Evolutionary conservation across 345 rosid species (phyloP), one percentile per base, ranked within the genome.

Genomic region (Populus alba): DNA sequence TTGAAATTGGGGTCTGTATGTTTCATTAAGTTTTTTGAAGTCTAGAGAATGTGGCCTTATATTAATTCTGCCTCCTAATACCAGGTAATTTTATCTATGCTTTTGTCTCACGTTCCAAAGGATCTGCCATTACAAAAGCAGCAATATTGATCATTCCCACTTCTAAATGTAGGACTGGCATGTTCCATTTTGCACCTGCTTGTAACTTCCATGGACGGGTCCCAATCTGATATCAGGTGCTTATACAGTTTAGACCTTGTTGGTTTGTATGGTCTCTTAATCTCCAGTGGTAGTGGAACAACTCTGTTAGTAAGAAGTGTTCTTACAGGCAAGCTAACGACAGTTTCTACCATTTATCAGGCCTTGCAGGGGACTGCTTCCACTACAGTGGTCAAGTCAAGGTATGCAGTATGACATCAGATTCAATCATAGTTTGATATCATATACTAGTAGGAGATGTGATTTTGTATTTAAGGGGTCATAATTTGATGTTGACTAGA

Each of bases 401-500:
- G 51, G 72, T 10, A 66, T n/a, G 27, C 62, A 22, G 22, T 13
- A 43, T 65, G 70, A 62, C 69, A 74, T 74, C 70, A 65, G 49
- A 10, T 45, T 71, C 37, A 62, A 27, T 75, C 18, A 41, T 20
- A 45, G n/a, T 55, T 8, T 43, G 9, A 22, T 31, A 66, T 63
- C 17, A 29, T 31, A 22, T 74, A 61, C 3, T 18, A 7, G 61
- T 55, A 7, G 6, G 61, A 8, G 4, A 55, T 55, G 22, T 22
- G 25, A 55, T 55, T 55, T 37, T 66, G 33, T 29, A 0, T 6
- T 8, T 22, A 37, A 15, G 22, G 35, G 22, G 18, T 45, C 27
- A 9, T 55, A 17, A 41, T 70, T 13, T 43, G 61, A 45, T 70
- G 72, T 61, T 70, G 80, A 70, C 62, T 61, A 61, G 74, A 70